phyloP scores from a whole-genome alignment of 75 land plant species.

The Pinus taeda region DNA sequence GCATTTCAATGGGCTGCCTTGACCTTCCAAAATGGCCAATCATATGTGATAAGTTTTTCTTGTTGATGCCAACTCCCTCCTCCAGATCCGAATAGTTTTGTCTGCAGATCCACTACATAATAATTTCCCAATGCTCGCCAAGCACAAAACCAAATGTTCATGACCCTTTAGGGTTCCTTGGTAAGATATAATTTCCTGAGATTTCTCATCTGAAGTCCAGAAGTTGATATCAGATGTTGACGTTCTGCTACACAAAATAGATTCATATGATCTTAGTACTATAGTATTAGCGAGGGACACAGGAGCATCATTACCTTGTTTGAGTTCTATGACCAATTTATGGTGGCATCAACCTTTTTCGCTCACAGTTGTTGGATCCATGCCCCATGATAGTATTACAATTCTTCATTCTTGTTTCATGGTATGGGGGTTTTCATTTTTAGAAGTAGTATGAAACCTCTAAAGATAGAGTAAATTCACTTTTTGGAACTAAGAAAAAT shows the following conservation, averaged over 20 bases:
- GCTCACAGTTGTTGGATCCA: not conserved
- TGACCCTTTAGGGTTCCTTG: slow-evolving; percentile 51
- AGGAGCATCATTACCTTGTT: slow-evolving; percentile 35
- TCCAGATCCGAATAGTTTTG: slow-evolving; percentile 66
- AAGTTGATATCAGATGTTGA: slow-evolving; percentile 50
- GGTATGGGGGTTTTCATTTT: no score
- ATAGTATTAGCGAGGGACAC: slow-evolving; percentile 67
- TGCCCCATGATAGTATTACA: no score
- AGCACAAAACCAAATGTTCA: slow-evolving; percentile 50
- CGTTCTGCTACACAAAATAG: slow-evolving; percentile 54
- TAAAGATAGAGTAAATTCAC: no score
- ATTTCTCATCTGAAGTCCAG: slow-evolving; percentile 55
- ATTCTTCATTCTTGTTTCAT: no score
- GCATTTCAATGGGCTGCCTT: slow-evolving; percentile 50
- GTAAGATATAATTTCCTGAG: slow-evolving; percentile 29
- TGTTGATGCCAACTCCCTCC: slow-evolving; percentile 10
- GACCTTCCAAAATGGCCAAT: slow-evolving; percentile 49
- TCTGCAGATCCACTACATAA: slow-evolving; percentile 57
- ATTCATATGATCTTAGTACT: slow-evolving; percentile 41
- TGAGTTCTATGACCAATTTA: slow-evolving; percentile 37
- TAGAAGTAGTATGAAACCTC: no score
- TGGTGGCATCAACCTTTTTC: slow-evolving; percentile 8
- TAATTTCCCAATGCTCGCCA: slow-evolving; percentile 20
- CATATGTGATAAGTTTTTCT: slow-evolving; percentile 15
- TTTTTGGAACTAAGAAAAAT: no score